A percentile compares a stretch with the other conserved stretches of the same genome.
These are phyloP conservation scores for Yamadazyma olivae DNA, from an alignment of 805 yeast genomes.

Conservation along the genomic window DNA sequence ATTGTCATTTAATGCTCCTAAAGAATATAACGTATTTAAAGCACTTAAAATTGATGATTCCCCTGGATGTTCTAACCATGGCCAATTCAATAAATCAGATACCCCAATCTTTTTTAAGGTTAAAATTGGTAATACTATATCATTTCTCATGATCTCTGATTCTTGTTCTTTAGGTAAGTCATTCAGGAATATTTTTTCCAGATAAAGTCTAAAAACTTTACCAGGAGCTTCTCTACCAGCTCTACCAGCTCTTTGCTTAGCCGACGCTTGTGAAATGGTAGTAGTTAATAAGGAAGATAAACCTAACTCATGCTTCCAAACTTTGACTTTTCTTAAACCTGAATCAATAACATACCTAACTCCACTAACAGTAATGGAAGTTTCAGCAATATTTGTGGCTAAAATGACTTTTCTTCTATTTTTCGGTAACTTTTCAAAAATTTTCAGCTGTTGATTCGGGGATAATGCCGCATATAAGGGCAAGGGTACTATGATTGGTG, in stretches of 20 bases:
- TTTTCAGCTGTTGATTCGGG: constrained; percentile 75
- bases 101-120: constrained; percentile 82
- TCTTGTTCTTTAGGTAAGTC: constrained; percentile 74
- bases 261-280: constrained; percentile 71
- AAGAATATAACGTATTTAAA: constrained; percentile 68
- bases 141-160: constrained; percentile 87
- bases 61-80: constrained; percentile 93
- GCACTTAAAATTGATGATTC: constrained; percentile 73
- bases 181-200: constrained; percentile 63
- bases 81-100: constrained; percentile 79
- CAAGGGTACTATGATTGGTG: constrained; percentile 70
- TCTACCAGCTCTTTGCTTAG: constrained; percentile 94
- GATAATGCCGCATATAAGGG: constrained; percentile 95
- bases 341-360: constrained; percentile 42
- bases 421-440: constrained; percentile 65
- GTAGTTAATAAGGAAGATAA: constrained; percentile 89
- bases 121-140: constrained; percentile 78
- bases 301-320: constrained; percentile 92
- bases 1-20: constrained; percentile 72
- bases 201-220: constrained; percentile 79
- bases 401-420: constrained; percentile 79
- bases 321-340: constrained; percentile 80
- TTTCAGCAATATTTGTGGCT: constrained; percentile 83
- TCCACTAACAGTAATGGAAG: constrained; percentile 45
- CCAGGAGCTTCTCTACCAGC: constrained; percentile 82